Conservation (phyloP, 768 basidiomycete genomes). For the Lenzites betulinus region DNA sequence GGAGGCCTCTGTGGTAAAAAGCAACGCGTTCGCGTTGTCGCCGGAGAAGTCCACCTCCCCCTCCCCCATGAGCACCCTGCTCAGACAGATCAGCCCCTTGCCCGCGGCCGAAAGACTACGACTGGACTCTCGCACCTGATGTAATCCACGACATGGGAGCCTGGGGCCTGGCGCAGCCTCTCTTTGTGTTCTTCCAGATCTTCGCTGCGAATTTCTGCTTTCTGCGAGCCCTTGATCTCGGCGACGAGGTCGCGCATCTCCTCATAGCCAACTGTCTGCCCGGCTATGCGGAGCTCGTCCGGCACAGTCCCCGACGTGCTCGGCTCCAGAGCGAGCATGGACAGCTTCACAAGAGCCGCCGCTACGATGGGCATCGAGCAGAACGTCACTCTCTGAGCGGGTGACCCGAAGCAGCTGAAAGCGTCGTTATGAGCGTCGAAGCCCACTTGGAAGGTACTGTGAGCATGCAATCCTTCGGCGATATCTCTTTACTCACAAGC, state of each 20-base stretch:
- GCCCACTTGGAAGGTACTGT: slow-evolving; percentile 15
- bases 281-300: slow-evolving; percentile 22
- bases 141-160: not conserved
- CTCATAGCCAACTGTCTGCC: not conserved
- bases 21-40: slow-evolving; percentile 25
- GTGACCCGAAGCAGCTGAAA: slow-evolving; percentile 21
- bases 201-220: slow-evolving; percentile 9
- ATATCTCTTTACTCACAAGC: not conserved
- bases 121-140: slow-evolving; percentile 5
- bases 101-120: not conserved
- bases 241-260: slow-evolving; percentile 7
- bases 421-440: slow-evolving; percentile 21
- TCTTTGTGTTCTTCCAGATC: slow-evolving; percentile 5
- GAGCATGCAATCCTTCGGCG: not conserved
- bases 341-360: slow-evolving; percentile 15
- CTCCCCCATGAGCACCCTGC: slow-evolving; percentile 24
- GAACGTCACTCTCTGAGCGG: slow-evolving; percentile 10
- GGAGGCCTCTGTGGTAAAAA: slow-evolving; percentile 20
- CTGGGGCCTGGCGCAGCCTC: not conserved
- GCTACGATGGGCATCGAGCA: slow-evolving; percentile 23
- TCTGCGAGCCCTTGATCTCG: slow-evolving; percentile 2
- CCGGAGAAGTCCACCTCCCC: slow-evolving; percentile 24
- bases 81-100: no score
- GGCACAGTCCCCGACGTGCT: slow-evolving; percentile 10
- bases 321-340: slow-evolving; percentile 18